phyloP scores from a whole-genome alignment of 2,329 filamentous ascomycete genomes.

The Ceratocystis albifundus region DNA sequence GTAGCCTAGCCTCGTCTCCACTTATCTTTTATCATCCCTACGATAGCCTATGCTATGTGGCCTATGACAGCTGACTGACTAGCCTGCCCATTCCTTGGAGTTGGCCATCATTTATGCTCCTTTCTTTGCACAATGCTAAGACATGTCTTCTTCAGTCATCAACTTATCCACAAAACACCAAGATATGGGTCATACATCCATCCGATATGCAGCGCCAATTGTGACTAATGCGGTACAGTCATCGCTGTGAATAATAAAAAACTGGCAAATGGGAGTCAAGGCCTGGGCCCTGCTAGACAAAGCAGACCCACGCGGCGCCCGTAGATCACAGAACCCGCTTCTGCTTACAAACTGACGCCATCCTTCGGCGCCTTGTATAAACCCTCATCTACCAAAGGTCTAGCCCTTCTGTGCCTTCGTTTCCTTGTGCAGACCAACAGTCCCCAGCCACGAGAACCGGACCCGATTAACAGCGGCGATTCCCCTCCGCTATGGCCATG shows the following conservation, averaged over 20 bases:
- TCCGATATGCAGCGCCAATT: not conserved
- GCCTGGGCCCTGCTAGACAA: not conserved
- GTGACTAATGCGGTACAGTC: constrained; percentile 20
- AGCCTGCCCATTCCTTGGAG: too few relatives aligned
- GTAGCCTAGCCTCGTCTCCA: not conserved
- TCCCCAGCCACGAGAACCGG: not conserved
- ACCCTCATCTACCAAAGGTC: not conserved
- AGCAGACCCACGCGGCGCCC: not conserved
- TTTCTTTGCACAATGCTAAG: too few relatives aligned
- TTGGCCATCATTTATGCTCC: too few relatives aligned
- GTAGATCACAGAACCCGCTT: not conserved
- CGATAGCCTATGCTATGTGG: too few relatives aligned
- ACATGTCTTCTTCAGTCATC: too few relatives aligned
- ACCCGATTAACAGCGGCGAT: constrained; percentile 17
- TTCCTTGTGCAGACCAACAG: not conserved
- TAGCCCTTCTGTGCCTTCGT: not conserved
- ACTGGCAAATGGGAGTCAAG: not conserved
- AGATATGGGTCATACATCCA: not conserved
- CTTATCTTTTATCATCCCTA: not conserved
- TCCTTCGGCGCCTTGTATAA: not conserved
- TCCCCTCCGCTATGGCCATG: constrained; percentile 14
- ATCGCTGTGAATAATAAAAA: not conserved
- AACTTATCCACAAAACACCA: not conserved
- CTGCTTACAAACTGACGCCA: not conserved
- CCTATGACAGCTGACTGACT: too few relatives aligned